A percentile compares a stretch with the other conserved stretches of the same genome.
Evolutionary conservation across 78 protist genomes (phyloP).

Genomic region (Andalucia godoyi): DNA sequence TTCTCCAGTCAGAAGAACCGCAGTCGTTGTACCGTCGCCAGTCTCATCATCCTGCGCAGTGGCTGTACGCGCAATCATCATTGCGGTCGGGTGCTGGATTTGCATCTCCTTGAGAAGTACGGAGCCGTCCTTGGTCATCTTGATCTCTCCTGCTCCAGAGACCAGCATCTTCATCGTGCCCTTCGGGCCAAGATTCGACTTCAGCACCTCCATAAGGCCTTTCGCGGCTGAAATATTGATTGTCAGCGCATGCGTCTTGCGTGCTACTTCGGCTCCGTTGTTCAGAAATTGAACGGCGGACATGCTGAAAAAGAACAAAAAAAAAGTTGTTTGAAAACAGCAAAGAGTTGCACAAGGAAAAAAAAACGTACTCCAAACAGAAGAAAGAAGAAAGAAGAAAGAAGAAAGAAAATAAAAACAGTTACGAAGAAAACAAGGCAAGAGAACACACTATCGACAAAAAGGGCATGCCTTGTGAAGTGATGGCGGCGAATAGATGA

Average conservation of each 20-base stretch:
- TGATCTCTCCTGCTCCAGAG: constrained; percentile 94
- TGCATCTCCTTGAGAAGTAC: constrained; percentile 95
- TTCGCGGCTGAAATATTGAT: constrained; percentile 87
- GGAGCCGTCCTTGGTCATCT: constrained; percentile 98
- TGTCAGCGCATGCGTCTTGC: constrained; percentile 37
- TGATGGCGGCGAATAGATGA: no score
- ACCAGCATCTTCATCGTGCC: constrained; percentile 98
- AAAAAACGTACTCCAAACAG: no score
- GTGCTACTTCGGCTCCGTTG: constrained; percentile 59
- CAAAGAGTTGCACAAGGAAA: no score
- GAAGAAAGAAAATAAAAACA: no score
- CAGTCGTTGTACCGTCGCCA: constrained; percentile 99
- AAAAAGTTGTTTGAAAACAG: no score
- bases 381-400: no score
- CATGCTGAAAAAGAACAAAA: no score
- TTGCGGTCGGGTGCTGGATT: constrained; percentile 98
- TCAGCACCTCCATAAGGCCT: constrained; percentile 86
- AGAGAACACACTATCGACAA: no score
- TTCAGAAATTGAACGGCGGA: constrained; percentile 41
- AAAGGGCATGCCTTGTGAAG: no score
- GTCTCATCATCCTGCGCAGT: constrained; percentile 97
- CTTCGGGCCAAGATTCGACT: constrained; percentile 97
- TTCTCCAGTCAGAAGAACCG: constrained; percentile 95
- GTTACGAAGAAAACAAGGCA: no score
- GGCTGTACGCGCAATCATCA: constrained; percentile 96